Conservation (phyloP, 305 asterid species). For the Solanum chacoense region DNA sequence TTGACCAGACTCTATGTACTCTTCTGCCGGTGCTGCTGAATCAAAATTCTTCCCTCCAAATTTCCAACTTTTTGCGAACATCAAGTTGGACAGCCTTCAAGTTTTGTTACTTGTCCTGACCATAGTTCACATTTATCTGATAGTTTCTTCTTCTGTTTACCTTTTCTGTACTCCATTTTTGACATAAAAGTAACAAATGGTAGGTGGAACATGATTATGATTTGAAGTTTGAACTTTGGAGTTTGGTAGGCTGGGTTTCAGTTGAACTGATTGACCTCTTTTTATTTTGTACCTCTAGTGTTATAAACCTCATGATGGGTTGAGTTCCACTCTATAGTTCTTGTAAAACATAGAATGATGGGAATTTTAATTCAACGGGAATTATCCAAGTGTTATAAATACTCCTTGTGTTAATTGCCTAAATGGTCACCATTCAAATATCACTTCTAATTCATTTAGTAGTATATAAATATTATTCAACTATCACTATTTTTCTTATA, state of each 20-base stretch:
- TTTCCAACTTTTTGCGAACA: not conserved
- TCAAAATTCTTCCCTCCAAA: not conserved
- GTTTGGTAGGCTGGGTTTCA: not conserved
- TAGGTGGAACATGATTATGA: not conserved
- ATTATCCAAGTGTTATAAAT: not conserved
- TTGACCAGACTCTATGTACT: not conserved
- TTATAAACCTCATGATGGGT: not conserved
- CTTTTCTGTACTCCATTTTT: not conserved
- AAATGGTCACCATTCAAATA: not conserved
- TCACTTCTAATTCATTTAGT: not conserved
- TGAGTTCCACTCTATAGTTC: not conserved
- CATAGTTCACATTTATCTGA: not conserved
- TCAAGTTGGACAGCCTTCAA: not conserved
- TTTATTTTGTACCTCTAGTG: not conserved
- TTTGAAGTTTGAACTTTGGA: not conserved
- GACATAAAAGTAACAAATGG: not conserved
- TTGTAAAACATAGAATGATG: not conserved
- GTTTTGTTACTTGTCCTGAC: not conserved
- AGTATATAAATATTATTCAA: not conserved
- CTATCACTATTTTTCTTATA: not conserved
- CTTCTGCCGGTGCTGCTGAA: not conserved
- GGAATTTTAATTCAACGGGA: not conserved
- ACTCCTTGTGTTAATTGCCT: not conserved
- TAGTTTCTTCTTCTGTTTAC: not conserved
- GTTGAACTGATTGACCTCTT: not conserved